A percentile compares a stretch with the other conserved stretches of the same genome.
phyloP scores from a whole-genome alignment of 2,329 filamentous ascomycete genomes.

The Pestalotiopsis sp. region DNA sequence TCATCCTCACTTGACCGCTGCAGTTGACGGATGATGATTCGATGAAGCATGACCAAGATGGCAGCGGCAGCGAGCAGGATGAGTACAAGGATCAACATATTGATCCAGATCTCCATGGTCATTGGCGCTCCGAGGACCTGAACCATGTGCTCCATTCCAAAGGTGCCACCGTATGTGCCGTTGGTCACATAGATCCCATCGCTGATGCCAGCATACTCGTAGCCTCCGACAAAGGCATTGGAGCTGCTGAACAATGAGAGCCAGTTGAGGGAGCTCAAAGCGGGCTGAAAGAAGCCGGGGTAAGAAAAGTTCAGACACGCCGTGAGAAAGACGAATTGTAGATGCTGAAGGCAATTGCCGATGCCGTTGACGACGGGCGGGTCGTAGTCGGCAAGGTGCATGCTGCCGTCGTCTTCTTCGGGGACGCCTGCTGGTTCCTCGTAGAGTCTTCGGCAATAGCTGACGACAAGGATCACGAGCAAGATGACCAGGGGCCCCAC shows the following conservation, averaged over 20 bases:
- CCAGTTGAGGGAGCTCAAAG: conserved; percentile 69
- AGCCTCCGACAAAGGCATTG: conserved; percentile 19
- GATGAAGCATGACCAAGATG: conserved; percentile 3
- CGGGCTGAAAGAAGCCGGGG: conserved; percentile 74
- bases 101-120: conserved; percentile 68
- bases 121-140: conserved; percentile 69
- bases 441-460: not conserved
- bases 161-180: conserved; percentile 57
- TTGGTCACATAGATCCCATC: conserved; percentile 69
- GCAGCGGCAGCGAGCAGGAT: conserved; percentile 7
- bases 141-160: conserved; percentile 66
- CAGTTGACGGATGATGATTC: not conserved
- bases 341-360: conserved; percentile 69
- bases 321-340: conserved; percentile 74
- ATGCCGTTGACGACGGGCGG: conserved; percentile 14
- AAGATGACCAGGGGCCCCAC: not conserved
- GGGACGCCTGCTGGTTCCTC: not conserved
- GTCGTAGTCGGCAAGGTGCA: not conserved
- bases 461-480: not conserved
- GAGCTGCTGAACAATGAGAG: conserved; percentile 57
- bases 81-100: conserved; percentile 61
- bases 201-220: conserved; percentile 30
- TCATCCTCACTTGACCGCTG: not conserved
- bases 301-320: conserved; percentile 72
- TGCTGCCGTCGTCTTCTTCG: not conserved